These are phyloP conservation scores for Bidens hawaiensis DNA, from an alignment of 140 eudicot species.

Conservation along the genomic window DNA sequence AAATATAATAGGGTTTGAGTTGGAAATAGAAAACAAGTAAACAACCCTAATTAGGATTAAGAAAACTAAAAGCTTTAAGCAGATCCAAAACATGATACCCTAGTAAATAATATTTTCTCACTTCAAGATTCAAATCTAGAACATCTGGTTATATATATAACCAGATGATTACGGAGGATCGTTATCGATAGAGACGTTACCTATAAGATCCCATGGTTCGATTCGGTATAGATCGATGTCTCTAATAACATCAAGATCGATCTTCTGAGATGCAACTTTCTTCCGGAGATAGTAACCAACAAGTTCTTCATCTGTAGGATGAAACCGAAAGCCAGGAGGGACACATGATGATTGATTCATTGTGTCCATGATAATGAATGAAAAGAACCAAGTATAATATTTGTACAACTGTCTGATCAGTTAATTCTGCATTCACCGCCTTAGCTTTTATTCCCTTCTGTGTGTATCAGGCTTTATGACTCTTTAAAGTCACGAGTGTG, in stretches of 20 bases:
- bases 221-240: slow-evolving; percentile 82
- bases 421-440: slow-evolving; percentile 57
- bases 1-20: neutral
- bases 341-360: slow-evolving; percentile 67
- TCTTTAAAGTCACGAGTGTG: slow-evolving; percentile 15
- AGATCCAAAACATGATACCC: slow-evolving; percentile 1
- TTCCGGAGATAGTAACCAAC: slow-evolving; percentile 79
- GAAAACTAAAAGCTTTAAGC: neutral
- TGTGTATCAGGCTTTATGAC: slow-evolving; percentile 20
- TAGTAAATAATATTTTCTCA: no score
- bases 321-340: slow-evolving; percentile 89
- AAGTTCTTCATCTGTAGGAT: slow-evolving; percentile 87
- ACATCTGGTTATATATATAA: no score
- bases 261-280: slow-evolving; percentile 83
- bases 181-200: slow-evolving; percentile 43
- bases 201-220: slow-evolving; percentile 95
- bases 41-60: slow-evolving; percentile 7
- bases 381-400: neutral
- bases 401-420: slow-evolving; percentile 8
- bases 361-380: slow-evolving; percentile 44
- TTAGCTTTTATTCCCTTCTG: slow-evolving; percentile 8
- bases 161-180: no score
- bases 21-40: no score
- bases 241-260: slow-evolving; percentile 79
- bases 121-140: no score